phyloP scores from a whole-genome alignment of 2,329 filamentous ascomycete genomes.

The Apiospora aurea region DNA sequence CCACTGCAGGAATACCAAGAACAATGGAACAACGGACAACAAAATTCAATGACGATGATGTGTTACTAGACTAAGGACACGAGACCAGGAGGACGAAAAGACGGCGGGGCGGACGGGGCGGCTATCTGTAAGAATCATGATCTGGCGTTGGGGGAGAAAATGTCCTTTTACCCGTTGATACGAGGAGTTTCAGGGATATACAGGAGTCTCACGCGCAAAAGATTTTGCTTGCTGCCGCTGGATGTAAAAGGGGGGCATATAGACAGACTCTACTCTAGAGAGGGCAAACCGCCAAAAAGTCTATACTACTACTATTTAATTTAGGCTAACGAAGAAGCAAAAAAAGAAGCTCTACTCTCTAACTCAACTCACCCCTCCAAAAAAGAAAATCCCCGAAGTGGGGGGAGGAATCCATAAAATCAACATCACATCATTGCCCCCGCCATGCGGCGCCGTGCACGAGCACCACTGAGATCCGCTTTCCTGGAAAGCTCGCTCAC shows the following conservation, averaged over 20 bases:
- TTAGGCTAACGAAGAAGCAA: not conserved
- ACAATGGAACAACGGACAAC: conserved; percentile 19
- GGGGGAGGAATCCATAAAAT: not conserved
- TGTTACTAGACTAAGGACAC: not conserved
- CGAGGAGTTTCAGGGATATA: conserved; percentile 17
- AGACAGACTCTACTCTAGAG: conserved; percentile 30
- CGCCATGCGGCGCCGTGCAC: not conserved
- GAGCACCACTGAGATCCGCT: conserved; percentile 5
- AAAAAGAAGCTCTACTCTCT: not conserved
- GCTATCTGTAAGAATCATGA: conserved; percentile 26
- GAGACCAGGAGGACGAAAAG: conserved; percentile 12
- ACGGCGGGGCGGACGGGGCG: not conserved
- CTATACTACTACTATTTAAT: conserved; percentile 14
- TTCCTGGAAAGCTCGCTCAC: conserved; percentile 28
- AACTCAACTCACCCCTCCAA: not conserved
- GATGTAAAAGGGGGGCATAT: conserved; percentile 7
- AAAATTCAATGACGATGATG: conserved; percentile 8
- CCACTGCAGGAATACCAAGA: not conserved
- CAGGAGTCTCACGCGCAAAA: conserved; percentile 14
- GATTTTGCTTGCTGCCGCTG: conserved; percentile 21
- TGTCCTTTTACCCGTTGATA: conserved; percentile 12
- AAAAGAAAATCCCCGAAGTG: not conserved
- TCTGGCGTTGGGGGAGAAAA: conserved; percentile 27
- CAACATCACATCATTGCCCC: not conserved
- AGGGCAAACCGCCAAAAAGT: conserved; percentile 18